Base-by-base conservation (phyloP, 495 filamentous ascomycete genomes). In the Hyaloscypha hepaticicola region DNA sequence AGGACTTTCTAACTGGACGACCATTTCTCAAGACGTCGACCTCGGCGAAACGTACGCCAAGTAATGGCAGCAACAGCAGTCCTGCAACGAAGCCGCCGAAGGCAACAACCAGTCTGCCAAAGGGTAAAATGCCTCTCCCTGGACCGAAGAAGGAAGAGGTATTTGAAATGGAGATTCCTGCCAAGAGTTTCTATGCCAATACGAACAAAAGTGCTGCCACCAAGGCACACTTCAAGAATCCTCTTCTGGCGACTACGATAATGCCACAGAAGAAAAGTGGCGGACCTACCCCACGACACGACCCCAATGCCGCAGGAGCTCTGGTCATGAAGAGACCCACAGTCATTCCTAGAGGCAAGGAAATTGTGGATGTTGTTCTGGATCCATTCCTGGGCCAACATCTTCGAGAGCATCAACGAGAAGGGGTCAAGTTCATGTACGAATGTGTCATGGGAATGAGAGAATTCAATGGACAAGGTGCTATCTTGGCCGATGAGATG, bases 381-480 rank as follows among this genome's bases (percentile, higher is more conserved):
- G 90, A 94, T 75, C 90, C 90, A 12, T 73, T 89, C 28, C 73
- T 94, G n/a, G 70, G 74, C 0, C 84, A 85, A 66, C 82, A 87
- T 65, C 75, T 94, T 16, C 87, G 90, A 3, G 82, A 84, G 38
- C 90, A 94, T 74, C 90, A 94, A 74, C 83, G 89, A 3, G 88
- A 90, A 67, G 90, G 90, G 52, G 87, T 93, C 19, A 79, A 83
- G 64, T 94, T 94, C 68, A 74, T 94, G 45, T 94, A 94, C 68
- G 90, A 93, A 74, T 92, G 90, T 73, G 86, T 94, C 0, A 94
- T 94, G 90, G 90, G 90, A 12, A 83, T 91, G 82, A 79, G 87
- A 49, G 72, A 78, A 28, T 91, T 85, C 66, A 85, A 87, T 66
- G 89, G 90, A 0, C 83, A 88, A 70, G 90, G 90, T 12, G 90